Evolutionary conservation across 805 yeast genomes (phyloP).

Genomic region (Candida caryicola): DNA sequence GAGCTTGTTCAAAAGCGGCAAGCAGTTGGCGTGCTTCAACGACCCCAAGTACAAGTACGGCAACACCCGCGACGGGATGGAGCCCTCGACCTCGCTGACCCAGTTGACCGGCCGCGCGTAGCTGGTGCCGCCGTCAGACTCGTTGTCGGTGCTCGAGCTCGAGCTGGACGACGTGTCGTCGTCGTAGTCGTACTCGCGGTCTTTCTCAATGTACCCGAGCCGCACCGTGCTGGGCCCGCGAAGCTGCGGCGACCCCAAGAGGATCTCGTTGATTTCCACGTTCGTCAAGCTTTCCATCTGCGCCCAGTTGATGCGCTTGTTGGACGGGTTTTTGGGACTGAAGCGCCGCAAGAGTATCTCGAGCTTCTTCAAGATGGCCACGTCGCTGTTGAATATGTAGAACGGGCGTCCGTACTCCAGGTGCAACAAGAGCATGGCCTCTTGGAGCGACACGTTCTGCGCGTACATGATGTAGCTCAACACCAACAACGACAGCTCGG

Average conservation of each 20-base stretch:
- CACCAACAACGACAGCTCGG: conserved; percentile 79
- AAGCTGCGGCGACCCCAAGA: conserved; percentile 18
- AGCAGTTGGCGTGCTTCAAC: conserved; percentile 72
- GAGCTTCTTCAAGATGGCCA: conserved; percentile 58
- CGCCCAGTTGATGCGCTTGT: conserved; percentile 24
- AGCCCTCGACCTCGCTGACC: conserved; percentile 51
- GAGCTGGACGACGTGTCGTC: conserved; percentile 8
- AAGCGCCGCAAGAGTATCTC: conserved; percentile 58
- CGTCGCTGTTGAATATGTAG: conserved; percentile 78
- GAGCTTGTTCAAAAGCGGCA: conserved; percentile 57
- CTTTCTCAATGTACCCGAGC: conserved; percentile 29
- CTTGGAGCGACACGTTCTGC: conserved; percentile 55
- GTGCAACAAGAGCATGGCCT: conserved; percentile 67
- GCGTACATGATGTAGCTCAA: conserved; percentile 71
- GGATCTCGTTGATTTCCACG: conserved; percentile 33
- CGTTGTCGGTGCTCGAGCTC: conserved; percentile 13
- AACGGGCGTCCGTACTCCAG: conserved; percentile 68
- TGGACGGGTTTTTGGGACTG: conserved; percentile 46
- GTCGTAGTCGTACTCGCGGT: conserved; percentile 17
- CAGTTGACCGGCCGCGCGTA: conserved; percentile 19
- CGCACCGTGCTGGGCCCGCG: conserved; percentile 11
- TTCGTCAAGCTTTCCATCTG: conserved; percentile 27
- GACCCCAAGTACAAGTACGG: conserved; percentile 87
- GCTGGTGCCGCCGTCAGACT: conserved; percentile 9
- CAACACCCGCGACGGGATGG: conserved; percentile 79